phyloP scores from a whole-genome alignment of 345 rosid genomes.

The thale cress (Arabidopsis thaliana) region DNA sequence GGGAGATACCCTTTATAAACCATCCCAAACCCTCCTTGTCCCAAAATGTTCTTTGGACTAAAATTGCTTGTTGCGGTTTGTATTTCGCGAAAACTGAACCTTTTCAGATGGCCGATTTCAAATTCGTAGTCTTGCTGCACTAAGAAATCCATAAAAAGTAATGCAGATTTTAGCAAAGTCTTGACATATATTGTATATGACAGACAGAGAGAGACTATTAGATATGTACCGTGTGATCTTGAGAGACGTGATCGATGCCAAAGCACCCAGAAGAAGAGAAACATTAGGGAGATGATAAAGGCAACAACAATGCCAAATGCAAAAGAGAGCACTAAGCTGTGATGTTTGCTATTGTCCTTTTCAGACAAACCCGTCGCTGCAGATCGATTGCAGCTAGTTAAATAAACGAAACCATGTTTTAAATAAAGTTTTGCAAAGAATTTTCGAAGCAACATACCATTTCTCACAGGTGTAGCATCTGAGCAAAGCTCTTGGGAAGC shows the following conservation, averaged over 20 bases:
- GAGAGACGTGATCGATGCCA: conserved; percentile 77
- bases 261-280: conserved; percentile 77
- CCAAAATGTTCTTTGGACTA: conserved; percentile 74
- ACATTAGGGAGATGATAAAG: conserved; percentile 66
- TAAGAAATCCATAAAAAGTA: conserved; percentile 39
- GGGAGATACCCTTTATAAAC: conserved; percentile 91
- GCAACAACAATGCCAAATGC: conserved; percentile 68
- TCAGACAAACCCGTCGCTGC: conserved; percentile 58
- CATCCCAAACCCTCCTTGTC: conserved; percentile 97
- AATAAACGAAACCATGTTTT: no score
- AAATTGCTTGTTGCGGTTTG: conserved; percentile 81
- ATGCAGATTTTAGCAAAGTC: conserved; percentile 10
- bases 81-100: conserved; percentile 84
- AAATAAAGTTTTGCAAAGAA: background rate
- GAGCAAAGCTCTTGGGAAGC: conserved; percentile 58
- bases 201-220: background rate
- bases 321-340: conserved; percentile 67
- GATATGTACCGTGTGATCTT: conserved; percentile 63
- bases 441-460: conserved; percentile 54
- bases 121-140: conserved; percentile 92
- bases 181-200: background rate
- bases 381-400: background rate
- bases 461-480: conserved; percentile 56
- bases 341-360: conserved; percentile 51
- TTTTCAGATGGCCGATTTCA: conserved; percentile 82